Conservation (phyloP, 192 early-diverging fungal species). For the Podila epicladia region DNA sequence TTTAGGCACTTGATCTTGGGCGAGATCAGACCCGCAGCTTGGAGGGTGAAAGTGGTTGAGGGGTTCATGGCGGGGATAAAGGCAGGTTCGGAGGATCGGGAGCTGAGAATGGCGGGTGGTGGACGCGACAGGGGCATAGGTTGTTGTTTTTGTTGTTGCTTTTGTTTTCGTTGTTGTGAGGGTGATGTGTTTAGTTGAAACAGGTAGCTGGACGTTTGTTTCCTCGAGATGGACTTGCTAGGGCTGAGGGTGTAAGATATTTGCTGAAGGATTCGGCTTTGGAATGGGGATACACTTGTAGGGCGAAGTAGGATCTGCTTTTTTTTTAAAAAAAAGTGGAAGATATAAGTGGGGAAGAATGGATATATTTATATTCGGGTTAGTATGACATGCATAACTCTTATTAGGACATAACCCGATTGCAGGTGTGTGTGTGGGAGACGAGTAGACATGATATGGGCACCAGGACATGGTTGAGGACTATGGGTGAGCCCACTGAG, state of each 20-base stretch:
- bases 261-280: background rate
- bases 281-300: background rate
- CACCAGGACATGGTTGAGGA: no score
- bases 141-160: background rate
- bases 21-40: conserved; percentile 26
- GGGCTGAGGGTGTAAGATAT: background rate
- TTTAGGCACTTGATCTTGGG: conserved; percentile 43
- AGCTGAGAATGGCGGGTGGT: conserved; percentile 31
- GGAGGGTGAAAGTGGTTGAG: conserved; percentile 37
- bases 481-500: background rate
- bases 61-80: conserved; percentile 37
- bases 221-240: background rate
- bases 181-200: background rate
- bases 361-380: background rate
- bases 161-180: background rate
- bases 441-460: no score
- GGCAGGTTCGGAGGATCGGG: conserved; percentile 26
- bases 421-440: no score
- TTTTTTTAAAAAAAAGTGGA: background rate
- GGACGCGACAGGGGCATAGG: conserved; percentile 44
- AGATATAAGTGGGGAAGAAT: background rate
- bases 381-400: no score
- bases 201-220: background rate
- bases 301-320: background rate
- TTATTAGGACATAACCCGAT: no score